These are phyloP conservation scores for Parathielavia appendiculata DNA, from an alignment of 495 filamentous ascomycete species.

Conservation along the genomic window DNA sequence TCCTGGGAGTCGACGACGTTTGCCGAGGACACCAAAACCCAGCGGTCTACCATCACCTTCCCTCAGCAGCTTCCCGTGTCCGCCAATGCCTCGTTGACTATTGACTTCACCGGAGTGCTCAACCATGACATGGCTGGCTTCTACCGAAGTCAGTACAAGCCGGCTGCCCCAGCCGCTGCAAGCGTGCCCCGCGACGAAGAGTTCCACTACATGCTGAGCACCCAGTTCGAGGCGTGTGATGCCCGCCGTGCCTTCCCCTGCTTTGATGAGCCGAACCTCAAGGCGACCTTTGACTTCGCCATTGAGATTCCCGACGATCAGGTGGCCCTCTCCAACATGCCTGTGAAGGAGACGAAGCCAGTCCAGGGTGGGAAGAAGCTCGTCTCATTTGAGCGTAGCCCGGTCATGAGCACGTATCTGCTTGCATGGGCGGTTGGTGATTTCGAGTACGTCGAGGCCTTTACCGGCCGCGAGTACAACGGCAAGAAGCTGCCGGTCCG, in stretches of 20 bases:
- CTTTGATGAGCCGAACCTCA: constrained; percentile 96
- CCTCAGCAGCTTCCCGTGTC: constrained; percentile 57
- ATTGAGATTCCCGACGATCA: constrained; percentile 85
- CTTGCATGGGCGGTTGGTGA: constrained; percentile 95
- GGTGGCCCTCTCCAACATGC: constrained; percentile 92
- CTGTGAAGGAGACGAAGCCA: constrained; percentile 61
- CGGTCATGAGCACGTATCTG: constrained; percentile 96
- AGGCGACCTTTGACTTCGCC: constrained; percentile 88
- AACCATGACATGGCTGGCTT: constrained; percentile 97
- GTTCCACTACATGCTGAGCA: constrained; percentile 88
- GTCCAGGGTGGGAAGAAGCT: constrained; percentile 62
- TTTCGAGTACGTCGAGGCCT: constrained; percentile 90
- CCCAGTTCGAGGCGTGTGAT: constrained; percentile 96
- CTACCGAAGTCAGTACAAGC: constrained; percentile 92
- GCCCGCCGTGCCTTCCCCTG: constrained; percentile 91
- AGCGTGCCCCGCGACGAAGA: constrained; percentile 75
- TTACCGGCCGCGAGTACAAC: constrained; percentile 81
- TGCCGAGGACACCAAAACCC: constrained; percentile 70
- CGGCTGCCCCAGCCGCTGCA: constrained; percentile 57
- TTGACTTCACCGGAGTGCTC: constrained; percentile 79
- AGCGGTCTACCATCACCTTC: constrained; percentile 72
- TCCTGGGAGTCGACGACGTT: constrained; percentile 59
- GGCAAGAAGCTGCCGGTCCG: constrained; percentile 86
- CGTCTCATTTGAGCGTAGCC: constrained; percentile 79
- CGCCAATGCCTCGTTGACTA: constrained; percentile 56